These are phyloP conservation scores for Lophiostoma macrostomum DNA, from an alignment of 495 filamentous ascomycete genomes.

Conservation along the genomic window DNA sequence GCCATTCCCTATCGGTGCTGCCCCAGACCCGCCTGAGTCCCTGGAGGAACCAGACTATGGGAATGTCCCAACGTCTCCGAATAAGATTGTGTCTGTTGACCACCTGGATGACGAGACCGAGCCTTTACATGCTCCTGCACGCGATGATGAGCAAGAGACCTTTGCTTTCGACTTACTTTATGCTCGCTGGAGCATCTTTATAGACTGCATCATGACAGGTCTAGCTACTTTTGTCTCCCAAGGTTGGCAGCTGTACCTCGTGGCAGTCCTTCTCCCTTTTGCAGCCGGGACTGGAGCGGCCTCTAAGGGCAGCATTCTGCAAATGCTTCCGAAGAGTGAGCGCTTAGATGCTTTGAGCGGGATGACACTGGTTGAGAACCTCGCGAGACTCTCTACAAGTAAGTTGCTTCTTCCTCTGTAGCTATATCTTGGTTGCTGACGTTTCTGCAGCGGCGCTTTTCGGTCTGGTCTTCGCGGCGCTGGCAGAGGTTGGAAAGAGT, in stretches of 20 bases:
- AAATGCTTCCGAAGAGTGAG: constrained; percentile 49
- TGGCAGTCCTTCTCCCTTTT: constrained; percentile 50
- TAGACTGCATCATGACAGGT: constrained; percentile 52
- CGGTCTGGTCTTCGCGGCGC: constrained; percentile 52
- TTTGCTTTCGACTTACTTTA: constrained; percentile 55
- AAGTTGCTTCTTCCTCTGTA: neutral
- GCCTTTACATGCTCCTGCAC: constrained; percentile 36
- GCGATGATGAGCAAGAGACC: constrained; percentile 40
- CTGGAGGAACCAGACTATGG: constrained; percentile 4
- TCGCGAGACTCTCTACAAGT: constrained; percentile 49
- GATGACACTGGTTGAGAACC: constrained; percentile 55
- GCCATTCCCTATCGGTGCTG: neutral
- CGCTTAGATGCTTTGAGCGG: constrained; percentile 55
- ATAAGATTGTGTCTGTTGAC: constrained; percentile 39
- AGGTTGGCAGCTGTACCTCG: constrained; percentile 53
- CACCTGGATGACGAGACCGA: constrained; percentile 46
- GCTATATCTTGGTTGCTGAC: constrained; percentile 6
- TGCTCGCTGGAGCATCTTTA: constrained; percentile 50
- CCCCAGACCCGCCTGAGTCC: neutral
- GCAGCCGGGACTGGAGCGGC: constrained; percentile 55
- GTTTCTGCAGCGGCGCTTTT: constrained; percentile 46
- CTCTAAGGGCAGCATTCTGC: constrained; percentile 57
- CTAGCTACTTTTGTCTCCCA: constrained; percentile 49
- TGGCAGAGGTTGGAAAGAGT: constrained; percentile 48
- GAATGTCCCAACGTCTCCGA: constrained; percentile 21